Percentiles rank a stretch among this genome's conserved stretches.
Conservation (phyloP, 1,284 basidiomycete genomes). For the Xerocomus minutiporus region DNA sequence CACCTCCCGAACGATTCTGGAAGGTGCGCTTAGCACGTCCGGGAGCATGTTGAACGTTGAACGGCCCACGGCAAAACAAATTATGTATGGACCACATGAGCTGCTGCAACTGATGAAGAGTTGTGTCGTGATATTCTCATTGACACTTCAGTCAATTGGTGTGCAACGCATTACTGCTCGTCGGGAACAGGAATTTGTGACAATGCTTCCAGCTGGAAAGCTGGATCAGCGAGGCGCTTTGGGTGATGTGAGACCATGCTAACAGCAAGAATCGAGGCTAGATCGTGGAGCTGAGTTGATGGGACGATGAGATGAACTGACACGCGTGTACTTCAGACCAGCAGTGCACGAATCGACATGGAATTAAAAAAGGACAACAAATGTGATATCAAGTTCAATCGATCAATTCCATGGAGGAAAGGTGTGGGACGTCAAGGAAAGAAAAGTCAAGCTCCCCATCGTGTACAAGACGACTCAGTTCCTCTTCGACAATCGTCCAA, state of each 20-base stretch:
- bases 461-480: slow-evolving; percentile 21
- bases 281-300: background rate
- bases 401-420: slow-evolving; percentile 16
- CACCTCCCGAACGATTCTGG: slow-evolving; percentile 22
- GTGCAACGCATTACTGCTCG: slow-evolving; percentile 47
- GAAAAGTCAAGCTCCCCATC: slow-evolving; percentile 27
- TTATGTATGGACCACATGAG: no score
- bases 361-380: slow-evolving; percentile 3
- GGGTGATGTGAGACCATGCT: slow-evolving; percentile 26
- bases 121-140: slow-evolving; percentile 31
- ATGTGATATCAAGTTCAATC: slow-evolving; percentile 5
- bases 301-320: background rate
- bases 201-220: slow-evolving; percentile 14
- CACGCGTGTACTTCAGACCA: background rate
- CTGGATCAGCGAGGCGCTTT: background rate
- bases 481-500: slow-evolving; percentile 23
- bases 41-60: no score
- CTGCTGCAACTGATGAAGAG: no score
- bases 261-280: background rate
- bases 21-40: slow-evolving; percentile 18
- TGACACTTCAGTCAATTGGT: slow-evolving; percentile 31
- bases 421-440: slow-evolving; percentile 23
- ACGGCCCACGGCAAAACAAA: no score
- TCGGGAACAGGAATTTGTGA: slow-evolving; percentile 35
- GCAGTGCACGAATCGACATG: background rate